These are phyloP conservation scores for Thermoascus crustaceus DNA, from an alignment of 2,329 filamentous ascomycete species.

Conservation along the genomic window DNA sequence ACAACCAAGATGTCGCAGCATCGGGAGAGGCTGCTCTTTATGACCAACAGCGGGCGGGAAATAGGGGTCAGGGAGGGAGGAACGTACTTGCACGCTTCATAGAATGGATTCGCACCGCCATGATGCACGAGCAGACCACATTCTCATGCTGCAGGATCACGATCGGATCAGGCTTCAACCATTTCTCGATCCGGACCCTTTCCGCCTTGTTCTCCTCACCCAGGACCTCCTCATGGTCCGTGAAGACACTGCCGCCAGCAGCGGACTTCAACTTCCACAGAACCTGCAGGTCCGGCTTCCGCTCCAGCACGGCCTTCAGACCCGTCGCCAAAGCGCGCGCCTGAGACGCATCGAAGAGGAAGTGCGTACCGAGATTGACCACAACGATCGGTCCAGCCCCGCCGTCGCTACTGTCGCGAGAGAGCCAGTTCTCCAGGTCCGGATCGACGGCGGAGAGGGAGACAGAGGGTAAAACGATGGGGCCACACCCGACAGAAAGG, in stretches of 20 bases:
- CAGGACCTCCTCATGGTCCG: conserved; percentile 14
- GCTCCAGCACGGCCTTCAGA: conserved; percentile 27
- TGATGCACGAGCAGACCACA: conserved; percentile 39
- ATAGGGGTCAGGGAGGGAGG: too few relatives aligned
- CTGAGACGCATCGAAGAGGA: conserved; percentile 16
- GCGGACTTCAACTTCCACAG: conserved; percentile 25
- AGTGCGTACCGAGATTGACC: conserved; percentile 37
- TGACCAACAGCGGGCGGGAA: too few relatives aligned
- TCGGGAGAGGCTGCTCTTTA: too few relatives aligned
- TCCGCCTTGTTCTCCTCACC: conserved; percentile 17
- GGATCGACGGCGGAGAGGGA: conserved; percentile 28
- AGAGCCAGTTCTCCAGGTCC: conserved; percentile 34
- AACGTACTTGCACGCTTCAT: conserved; percentile 40
- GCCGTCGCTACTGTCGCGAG: too few relatives aligned
- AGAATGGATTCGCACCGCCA: conserved; percentile 42
- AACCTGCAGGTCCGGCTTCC: conserved; percentile 20
- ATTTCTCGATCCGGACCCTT: conserved; percentile 31
- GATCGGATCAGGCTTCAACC: conserved; percentile 34
- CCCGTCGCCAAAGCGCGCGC: conserved; percentile 31
- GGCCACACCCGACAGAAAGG: conserved; percentile 34
- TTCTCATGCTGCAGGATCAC: conserved; percentile 27
- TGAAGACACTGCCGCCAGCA: not conserved
- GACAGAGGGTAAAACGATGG: conserved; percentile 29
- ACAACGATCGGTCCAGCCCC: conserved; percentile 34
- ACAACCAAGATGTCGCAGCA: too few relatives aligned